phyloP scores from a whole-genome alignment of 345 rosid genomes.

The Erucastrum elatum region DNA sequence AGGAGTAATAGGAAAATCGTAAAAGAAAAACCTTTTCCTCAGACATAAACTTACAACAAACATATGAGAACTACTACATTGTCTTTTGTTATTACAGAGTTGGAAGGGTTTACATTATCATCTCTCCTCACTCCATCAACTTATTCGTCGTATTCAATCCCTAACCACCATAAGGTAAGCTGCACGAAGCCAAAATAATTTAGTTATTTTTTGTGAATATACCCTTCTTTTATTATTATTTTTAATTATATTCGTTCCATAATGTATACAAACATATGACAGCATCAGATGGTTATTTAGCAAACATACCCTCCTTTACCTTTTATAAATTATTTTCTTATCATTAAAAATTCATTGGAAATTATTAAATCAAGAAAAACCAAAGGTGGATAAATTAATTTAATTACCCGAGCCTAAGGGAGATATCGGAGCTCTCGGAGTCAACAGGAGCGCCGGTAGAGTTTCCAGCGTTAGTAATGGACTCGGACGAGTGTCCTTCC shows the following conservation, averaged over 20 bases:
- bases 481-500: slow-evolving; percentile 82
- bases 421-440: slow-evolving; percentile 75
- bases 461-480: slow-evolving; percentile 60
- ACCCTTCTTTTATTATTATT: not conserved
- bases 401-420: slow-evolving; percentile 76
- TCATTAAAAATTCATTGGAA: not conserved
- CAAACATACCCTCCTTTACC: not conserved
- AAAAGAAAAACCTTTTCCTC: not conserved
- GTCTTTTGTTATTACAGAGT: slow-evolving; percentile 19
- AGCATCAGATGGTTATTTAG: not conserved
- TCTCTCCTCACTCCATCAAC: slow-evolving; percentile 20
- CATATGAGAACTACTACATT: slow-evolving; percentile 10
- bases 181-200: slow-evolving; percentile 12
- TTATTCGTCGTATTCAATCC: not conserved
- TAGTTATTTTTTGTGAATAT: not conserved
- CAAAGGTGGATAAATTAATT: not conserved
- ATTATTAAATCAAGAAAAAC: not conserved
- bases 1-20: not conserved
- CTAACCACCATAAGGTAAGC: slow-evolving; percentile 40
- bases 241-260: not conserved
- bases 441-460: slow-evolving; percentile 62
- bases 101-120: slow-evolving; percentile 22
- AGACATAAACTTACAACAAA: slow-evolving; percentile 3
- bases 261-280: not conserved
- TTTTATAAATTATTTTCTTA: not conserved